Evolutionary conservation across 345 rosid species (phyloP).

Genomic region (Eucalyptus tenuipes): DNA sequence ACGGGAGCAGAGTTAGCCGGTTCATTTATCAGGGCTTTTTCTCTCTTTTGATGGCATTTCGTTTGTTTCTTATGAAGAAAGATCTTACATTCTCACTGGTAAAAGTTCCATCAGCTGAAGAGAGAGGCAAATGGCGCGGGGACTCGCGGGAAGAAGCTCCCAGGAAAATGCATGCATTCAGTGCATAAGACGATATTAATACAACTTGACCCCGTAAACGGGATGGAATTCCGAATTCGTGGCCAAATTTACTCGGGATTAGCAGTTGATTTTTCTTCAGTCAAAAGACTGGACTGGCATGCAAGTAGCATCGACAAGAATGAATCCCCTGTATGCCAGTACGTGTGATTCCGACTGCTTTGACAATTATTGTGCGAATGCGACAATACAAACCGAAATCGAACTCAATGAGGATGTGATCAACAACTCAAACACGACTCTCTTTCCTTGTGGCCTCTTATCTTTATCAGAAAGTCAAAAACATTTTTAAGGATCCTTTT

Average conservation of each 20-base stretch:
- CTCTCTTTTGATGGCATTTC: neutral
- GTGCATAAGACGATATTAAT: neutral
- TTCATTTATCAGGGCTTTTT: neutral
- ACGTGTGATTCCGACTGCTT: neutral
- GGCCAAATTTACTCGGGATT: neutral
- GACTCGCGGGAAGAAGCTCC: neutral
- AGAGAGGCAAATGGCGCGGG: neutral
- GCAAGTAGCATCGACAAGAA: neutral
- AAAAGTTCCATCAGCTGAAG: neutral
- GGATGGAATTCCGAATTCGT: neutral
- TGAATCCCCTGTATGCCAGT: neutral
- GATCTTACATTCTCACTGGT: neutral
- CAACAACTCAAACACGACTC: neutral
- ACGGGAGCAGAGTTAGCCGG: neutral
- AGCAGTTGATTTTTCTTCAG: neutral
- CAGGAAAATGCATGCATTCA: neutral
- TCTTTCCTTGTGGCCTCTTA: neutral
- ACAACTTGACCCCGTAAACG: neutral
- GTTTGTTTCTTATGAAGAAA: neutral
- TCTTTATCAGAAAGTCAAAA: neutral
- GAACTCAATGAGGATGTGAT: neutral
- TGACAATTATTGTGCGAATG: neutral
- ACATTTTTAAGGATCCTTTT: neutral
- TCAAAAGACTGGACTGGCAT: neutral
- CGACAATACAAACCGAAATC: neutral